Evolutionary conservation across 2,329 filamentous ascomycete genomes (phyloP).

Genomic region (Epicoccum sorghinum): DNA sequence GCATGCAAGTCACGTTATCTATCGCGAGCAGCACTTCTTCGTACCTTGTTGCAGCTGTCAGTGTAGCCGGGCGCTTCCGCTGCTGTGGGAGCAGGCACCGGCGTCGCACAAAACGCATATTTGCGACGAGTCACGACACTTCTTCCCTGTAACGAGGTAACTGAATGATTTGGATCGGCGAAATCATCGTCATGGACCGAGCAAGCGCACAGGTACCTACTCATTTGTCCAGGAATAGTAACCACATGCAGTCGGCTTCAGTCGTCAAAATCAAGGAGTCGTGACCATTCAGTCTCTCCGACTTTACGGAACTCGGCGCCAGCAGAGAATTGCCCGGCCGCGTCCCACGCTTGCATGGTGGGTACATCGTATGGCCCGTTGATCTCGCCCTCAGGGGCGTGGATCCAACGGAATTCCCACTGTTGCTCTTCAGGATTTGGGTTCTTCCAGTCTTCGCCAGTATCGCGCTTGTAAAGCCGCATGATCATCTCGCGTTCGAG

Average conservation of each 20-base stretch:
- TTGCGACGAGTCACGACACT: background rate
- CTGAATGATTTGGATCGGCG: slow-evolving; percentile 1
- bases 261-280: slow-evolving; percentile 43
- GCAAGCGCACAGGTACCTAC: background rate
- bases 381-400: slow-evolving; percentile 77
- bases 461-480: slow-evolving; percentile 81
- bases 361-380: slow-evolving; percentile 87
- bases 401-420: slow-evolving; percentile 95
- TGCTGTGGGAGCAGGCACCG: slow-evolving; percentile 7
- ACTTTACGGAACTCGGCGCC: slow-evolving; percentile 68
- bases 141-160: background rate
- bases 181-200: background rate
- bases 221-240: background rate
- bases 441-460: slow-evolving; percentile 82
- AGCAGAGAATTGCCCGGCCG: slow-evolving; percentile 90
- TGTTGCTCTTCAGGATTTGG: slow-evolving; percentile 52
- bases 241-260: slow-evolving; percentile 1
- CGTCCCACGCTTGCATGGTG: slow-evolving; percentile 90
- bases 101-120: slow-evolving; percentile 11
- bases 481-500: slow-evolving; percentile 82
- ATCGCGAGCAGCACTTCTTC: slow-evolving; percentile 7
- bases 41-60: slow-evolving; percentile 11
- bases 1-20: slow-evolving; percentile 38
- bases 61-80: slow-evolving; percentile 14
- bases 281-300: slow-evolving; percentile 52